These are phyloP conservation scores for Leptomonas pyrrhocoris DNA, from an alignment of 208 protist genomes.

Conservation along the genomic window DNA sequence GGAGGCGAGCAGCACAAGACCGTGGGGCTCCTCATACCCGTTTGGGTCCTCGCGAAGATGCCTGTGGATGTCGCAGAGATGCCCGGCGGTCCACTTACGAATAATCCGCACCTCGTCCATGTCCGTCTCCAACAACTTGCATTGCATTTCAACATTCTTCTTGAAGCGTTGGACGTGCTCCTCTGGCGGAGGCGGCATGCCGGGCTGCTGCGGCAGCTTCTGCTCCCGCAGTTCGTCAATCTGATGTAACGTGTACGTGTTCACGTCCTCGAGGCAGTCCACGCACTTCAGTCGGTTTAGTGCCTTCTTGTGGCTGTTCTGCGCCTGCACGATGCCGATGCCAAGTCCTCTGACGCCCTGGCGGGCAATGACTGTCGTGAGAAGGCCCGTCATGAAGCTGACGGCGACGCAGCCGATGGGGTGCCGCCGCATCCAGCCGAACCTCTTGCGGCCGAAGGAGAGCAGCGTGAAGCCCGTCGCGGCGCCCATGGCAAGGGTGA, in stretches of 20 bases:
- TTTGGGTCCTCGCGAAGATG: conserved; percentile 58
- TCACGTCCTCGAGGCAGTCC: conserved; percentile 84
- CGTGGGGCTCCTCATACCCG: conserved; percentile 38
- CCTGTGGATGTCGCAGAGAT: conserved; percentile 66
- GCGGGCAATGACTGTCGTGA: conserved; percentile 45
- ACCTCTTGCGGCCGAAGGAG: conserved; percentile 46
- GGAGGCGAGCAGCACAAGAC: conserved; percentile 48
- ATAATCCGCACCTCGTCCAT: conserved; percentile 71
- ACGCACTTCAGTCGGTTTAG: conserved; percentile 58
- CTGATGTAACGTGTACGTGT: conserved; percentile 59
- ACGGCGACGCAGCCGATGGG: conserved; percentile 56
- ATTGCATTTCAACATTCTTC: conserved; percentile 56
- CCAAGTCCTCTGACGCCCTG: conserved; percentile 61
- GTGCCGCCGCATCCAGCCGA: conserved; percentile 68
- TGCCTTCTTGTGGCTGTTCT: conserved; percentile 75
- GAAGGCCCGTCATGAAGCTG: conserved; percentile 40
- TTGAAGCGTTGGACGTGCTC: conserved; percentile 65
- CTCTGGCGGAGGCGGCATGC: conserved; percentile 75
- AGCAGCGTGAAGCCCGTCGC: conserved; percentile 47
- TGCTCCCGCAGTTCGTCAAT: conserved; percentile 60
- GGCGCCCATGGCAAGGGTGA: conserved; percentile 56
- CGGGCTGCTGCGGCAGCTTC: conserved; percentile 58
- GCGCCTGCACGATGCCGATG: conserved; percentile 66
- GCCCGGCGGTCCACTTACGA: conserved; percentile 32
- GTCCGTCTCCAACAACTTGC: conserved; percentile 69